Conservation (phyloP, 2,329 filamentous ascomycete genomes). For the Cucurbitaria berberidis region DNA sequence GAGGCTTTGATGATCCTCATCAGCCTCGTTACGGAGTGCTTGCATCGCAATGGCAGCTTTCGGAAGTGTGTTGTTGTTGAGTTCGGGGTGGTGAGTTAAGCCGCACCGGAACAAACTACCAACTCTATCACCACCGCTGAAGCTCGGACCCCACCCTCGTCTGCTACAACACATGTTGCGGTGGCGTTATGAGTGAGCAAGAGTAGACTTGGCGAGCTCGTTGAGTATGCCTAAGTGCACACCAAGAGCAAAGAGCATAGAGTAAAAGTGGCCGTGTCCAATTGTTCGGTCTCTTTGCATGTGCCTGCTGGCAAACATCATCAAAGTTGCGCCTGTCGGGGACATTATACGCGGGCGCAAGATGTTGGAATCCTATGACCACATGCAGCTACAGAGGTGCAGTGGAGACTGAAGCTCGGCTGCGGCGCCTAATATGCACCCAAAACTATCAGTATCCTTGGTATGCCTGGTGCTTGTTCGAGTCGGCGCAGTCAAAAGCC, state of each 20-base stretch:
- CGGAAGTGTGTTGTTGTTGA: not conserved
- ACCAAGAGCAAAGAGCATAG: not conserved
- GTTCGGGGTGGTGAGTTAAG: not conserved
- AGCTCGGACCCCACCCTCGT: not conserved
- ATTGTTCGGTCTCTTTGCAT: too few relatives aligned
- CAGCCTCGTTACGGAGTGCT: too few relatives aligned
- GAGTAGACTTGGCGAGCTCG: not conserved
- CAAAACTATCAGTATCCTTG: not conserved
- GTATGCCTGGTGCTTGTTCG: not conserved
- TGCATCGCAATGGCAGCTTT: not conserved
- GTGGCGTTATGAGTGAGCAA: not conserved
- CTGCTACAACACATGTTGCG: not conserved
- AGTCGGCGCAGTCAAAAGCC: not conserved
- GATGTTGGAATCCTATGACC: not conserved
- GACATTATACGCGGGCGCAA: not conserved
- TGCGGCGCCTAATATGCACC: not conserved
- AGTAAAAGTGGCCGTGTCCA: not conserved
- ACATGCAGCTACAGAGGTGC: not conserved
- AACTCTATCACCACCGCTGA: not conserved
- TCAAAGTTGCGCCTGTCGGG: not conserved
- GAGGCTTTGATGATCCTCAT: not conserved
- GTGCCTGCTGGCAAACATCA: too few relatives aligned
- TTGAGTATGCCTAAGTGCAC: not conserved
- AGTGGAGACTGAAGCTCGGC: not conserved
- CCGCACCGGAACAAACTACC: not conserved